Base-by-base conservation (phyloP, 2,329 filamentous ascomycete species). In the Claviceps arundinis region DNA sequence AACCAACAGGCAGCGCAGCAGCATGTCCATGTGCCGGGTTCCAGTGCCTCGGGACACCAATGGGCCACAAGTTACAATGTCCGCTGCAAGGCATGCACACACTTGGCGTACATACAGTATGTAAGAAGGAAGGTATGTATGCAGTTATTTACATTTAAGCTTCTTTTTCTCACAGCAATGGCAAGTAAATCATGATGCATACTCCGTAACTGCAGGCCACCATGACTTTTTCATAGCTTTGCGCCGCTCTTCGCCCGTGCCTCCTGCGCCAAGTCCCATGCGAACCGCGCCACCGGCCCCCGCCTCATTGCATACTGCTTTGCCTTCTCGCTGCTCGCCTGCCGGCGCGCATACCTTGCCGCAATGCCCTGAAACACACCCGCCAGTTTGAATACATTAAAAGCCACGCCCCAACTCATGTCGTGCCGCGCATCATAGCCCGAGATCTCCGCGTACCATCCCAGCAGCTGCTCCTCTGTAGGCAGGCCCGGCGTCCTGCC, bases 251-350 rank as follows among this genome's bases (percentile, higher is more conserved):
- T 60, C 45, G 61, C 44, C 26, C 30, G 61, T 50, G 68, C 67
- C 55, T 64, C 67, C 65, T 73, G 74, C 53, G 90, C 83, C 59
- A 89, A 69, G 53, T 76, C 73, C 88, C 89, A 96, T 5, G 89
- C 87, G 60, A 85, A 75, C 67, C 88, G 76, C 0, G 85, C 89
- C 72, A 91, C 80, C 22, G 86, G 82, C 46, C 72, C 75, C 69
- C 87, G 82, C 65, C 80, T 78, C 52, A 71, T 72, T 0, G 77
- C 89, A 68, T 95, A 87, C 43, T 82, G 76, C 59, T 75, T 78
- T 6, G 93, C 93, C 65, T 85, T 80, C 53, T 81, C 85, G 66
- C 89, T 95, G 69, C 89, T 95, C 40, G 93, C 93, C 75, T 97
- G 91, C 48, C 91, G 74, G 47, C 78, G 71, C 26, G 93, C 93